Evolutionary conservation across 2,329 filamentous ascomycete species (phyloP).

Genomic region (Aspergillus fischeri): DNA sequence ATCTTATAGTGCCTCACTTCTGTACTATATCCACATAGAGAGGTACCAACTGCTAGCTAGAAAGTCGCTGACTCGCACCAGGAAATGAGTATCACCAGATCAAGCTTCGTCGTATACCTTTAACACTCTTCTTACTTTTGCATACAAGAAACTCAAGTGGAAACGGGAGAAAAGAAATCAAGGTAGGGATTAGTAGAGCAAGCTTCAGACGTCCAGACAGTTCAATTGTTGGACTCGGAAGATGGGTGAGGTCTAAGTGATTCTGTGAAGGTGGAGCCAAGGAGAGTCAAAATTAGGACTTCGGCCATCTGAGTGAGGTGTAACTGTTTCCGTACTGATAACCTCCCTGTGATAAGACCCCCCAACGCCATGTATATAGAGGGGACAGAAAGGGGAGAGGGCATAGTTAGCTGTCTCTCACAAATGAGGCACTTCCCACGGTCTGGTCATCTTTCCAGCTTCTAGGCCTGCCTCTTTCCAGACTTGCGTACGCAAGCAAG

Average conservation of each 20-base stretch:
- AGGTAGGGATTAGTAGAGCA: neutral
- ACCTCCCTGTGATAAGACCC: no score
- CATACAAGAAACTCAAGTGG: neutral
- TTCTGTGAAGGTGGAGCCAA: neutral
- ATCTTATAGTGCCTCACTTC: neutral
- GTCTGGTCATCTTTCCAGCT: neutral
- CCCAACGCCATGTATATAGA: no score
- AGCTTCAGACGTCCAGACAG: neutral
- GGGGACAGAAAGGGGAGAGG: no score
- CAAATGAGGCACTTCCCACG: neutral
- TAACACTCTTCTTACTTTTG: neutral
- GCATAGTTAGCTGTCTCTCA: neutral
- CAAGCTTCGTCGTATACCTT: neutral
- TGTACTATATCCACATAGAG: neutral
- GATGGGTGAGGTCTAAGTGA: neutral
- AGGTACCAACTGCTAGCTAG: neutral
- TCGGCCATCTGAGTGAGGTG: neutral
- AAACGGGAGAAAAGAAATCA: neutral
- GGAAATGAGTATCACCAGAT: neutral
- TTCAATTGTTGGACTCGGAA: neutral
- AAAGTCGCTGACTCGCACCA: neutral
- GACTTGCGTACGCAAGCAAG: neutral
- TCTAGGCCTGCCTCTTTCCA: neutral
- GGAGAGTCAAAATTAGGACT: neutral
- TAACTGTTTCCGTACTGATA: neutral